phyloP scores from a whole-genome alignment of 1,139 yeast species.

The Protomyces macrosporus region DNA sequence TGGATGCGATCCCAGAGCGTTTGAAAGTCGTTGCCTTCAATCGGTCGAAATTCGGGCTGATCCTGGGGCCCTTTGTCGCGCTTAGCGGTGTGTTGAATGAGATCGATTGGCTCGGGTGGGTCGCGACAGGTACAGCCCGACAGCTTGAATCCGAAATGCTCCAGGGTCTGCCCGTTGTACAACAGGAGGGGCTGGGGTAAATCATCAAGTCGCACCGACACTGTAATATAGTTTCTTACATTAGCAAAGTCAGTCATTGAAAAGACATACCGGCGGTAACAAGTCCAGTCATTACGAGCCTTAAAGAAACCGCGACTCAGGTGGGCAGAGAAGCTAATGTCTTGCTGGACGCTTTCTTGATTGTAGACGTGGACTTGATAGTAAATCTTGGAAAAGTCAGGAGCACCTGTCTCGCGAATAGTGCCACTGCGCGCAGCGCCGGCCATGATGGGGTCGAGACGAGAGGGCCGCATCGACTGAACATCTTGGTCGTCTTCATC shows the following conservation, averaged over 20 bases:
- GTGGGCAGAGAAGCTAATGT: background rate
- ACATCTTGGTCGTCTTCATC: background rate
- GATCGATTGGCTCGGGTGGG: constrained; percentile 20
- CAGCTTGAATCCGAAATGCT: background rate
- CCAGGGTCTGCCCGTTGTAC: background rate
- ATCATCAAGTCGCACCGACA: background rate
- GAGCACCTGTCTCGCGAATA: background rate
- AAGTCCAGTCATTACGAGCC: background rate
- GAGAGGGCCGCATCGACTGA: background rate
- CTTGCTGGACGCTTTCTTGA: background rate
- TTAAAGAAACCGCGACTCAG: background rate
- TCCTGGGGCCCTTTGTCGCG: constrained; percentile 27
- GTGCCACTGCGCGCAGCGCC: background rate
- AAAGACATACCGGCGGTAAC: background rate
- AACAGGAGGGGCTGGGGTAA: background rate
- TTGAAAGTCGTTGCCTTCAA: background rate
- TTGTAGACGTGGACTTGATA: background rate
- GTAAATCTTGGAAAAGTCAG: background rate
- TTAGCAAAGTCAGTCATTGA: no score
- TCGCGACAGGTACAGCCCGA: background rate
- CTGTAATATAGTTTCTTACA: background rate
- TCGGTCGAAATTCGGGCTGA: constrained; percentile 14
- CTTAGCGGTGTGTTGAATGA: constrained; percentile 25
- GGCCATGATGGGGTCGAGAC: background rate
- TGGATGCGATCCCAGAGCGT: constrained; percentile 22